These are phyloP conservation scores for Fusarium domesticum DNA, from an alignment of 2,329 filamentous ascomycete genomes.

Conservation along the genomic window DNA sequence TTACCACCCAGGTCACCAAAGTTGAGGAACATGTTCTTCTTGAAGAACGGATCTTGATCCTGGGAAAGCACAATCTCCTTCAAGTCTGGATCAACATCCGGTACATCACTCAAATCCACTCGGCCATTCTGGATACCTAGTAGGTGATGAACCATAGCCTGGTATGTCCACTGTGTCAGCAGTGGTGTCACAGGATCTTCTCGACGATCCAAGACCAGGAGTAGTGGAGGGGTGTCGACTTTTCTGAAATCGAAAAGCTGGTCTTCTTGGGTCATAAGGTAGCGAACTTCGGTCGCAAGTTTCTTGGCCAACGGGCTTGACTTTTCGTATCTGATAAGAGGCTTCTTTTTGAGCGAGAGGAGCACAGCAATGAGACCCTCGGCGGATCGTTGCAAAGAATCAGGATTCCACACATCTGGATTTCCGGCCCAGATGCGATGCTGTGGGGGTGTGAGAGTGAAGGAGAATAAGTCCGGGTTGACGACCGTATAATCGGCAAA, in stretches of 20 bases:
- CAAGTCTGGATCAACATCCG: conserved; percentile 79
- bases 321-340: conserved; percentile 88
- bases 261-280: conserved; percentile 92
- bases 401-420: conserved; percentile 86
- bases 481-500: conserved; percentile 95
- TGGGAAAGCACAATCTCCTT: conserved; percentile 94
- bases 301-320: conserved; percentile 90
- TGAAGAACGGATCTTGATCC: conserved; percentile 98
- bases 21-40: conserved; percentile 98
- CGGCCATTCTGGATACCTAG: conserved; percentile 93
- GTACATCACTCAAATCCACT: conserved; percentile 80
- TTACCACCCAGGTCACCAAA: conserved; percentile 94
- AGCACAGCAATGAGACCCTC: conserved; percentile 84
- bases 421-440: conserved; percentile 76
- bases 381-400: conserved; percentile 79
- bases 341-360: conserved; percentile 92
- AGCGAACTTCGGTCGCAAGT: conserved; percentile 85
- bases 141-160: conserved; percentile 99
- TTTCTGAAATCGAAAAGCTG: conserved; percentile 95
- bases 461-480: conserved; percentile 87
- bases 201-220: conserved; percentile 84
- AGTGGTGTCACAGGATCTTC: conserved; percentile 94
- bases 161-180: conserved; percentile 97
- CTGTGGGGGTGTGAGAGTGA: conserved; percentile 69
- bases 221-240: conserved; percentile 88